These are phyloP conservation scores for Naganishia randhawae DNA, from an alignment of 768 basidiomycete genomes.

Conservation along the genomic window DNA sequence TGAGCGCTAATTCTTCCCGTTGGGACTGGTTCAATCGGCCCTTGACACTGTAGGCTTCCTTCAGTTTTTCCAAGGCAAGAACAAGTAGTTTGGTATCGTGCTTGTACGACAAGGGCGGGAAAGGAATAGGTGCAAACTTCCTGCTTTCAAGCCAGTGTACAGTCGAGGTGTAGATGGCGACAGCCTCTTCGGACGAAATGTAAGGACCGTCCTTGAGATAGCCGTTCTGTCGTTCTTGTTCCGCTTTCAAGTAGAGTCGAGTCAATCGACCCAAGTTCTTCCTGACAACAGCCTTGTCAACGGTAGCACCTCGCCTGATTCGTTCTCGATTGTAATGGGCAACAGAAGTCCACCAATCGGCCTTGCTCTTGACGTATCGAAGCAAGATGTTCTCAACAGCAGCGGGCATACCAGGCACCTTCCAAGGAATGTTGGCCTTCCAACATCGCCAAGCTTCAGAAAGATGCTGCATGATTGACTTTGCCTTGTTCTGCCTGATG, in stretches of 20 bases:
- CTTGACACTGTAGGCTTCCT: constrained; percentile 98
- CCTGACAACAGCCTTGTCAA: constrained; percentile 87
- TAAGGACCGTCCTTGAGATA: constrained; percentile 99
- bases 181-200: constrained; percentile 96
- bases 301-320: constrained; percentile 70
- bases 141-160: constrained; percentile 88
- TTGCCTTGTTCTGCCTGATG: constrained; percentile 90
- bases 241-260: constrained; percentile 94
- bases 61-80: constrained; percentile 92
- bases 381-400: constrained; percentile 99
- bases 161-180: constrained; percentile 96
- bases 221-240: constrained; percentile 96
- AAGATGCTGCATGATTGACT: constrained; percentile 95
- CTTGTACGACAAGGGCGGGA: constrained; percentile 98
- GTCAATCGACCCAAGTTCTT: constrained; percentile 98
- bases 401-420: constrained; percentile 97
- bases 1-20: constrained; percentile 92
- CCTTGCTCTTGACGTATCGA: constrained; percentile 98
- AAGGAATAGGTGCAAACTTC: constrained; percentile 78
- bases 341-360: constrained; percentile 98
- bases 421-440: constrained; percentile 83
- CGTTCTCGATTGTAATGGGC: constrained; percentile 98
- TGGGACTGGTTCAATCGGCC: constrained; percentile 96
- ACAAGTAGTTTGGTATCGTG: constrained; percentile 98
- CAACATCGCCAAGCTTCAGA: constrained; percentile 95